Evolutionary conservation across 2,329 filamentous ascomycete species (phyloP).

Genomic region (Fusarium denticulatum): DNA sequence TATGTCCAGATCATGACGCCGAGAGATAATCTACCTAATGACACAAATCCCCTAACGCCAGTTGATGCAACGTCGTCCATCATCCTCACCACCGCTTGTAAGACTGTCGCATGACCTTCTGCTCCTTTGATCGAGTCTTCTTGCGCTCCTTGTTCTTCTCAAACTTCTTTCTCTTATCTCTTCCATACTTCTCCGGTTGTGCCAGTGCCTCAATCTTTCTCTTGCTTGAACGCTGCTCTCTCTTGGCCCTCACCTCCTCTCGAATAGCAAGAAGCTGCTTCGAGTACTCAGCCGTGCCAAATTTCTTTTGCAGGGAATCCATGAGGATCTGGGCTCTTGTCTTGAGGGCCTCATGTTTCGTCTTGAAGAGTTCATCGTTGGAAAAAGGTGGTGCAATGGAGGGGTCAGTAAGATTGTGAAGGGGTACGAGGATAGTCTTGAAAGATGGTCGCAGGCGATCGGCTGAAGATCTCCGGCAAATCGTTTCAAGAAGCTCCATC

Average conservation of each 20-base stretch:
- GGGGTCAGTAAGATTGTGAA: slow-evolving; percentile 87
- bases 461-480: slow-evolving; percentile 69
- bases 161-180: slow-evolving; percentile 83
- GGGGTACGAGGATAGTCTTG: slow-evolving; percentile 65
- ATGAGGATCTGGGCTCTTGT: slow-evolving; percentile 80
- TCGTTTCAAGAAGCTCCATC: slow-evolving; percentile 76
- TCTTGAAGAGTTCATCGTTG: slow-evolving; percentile 74
- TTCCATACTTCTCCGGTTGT: slow-evolving; percentile 80
- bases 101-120: slow-evolving; percentile 75
- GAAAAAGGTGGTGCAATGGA: slow-evolving; percentile 77
- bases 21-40: slow-evolving; percentile 21
- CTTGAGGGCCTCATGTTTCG: slow-evolving; percentile 75
- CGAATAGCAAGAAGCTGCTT: slow-evolving; percentile 76
- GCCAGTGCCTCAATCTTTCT: slow-evolving; percentile 87
- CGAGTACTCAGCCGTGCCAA: slow-evolving; percentile 85
- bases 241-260: slow-evolving; percentile 74
- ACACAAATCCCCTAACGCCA: slow-evolving; percentile 42
- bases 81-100: slow-evolving; percentile 63
- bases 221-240: slow-evolving; percentile 82
- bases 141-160: slow-evolving; percentile 85
- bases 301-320: slow-evolving; percentile 82
- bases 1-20: slow-evolving; percentile 31
- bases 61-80: slow-evolving; percentile 31
- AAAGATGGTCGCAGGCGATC: slow-evolving; percentile 70
- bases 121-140: slow-evolving; percentile 80